Evolutionary conservation across 2,329 filamentous ascomycete genomes (phyloP), one percentile per base, ranked within the genome.

Genomic region (Neopestalotiopsis clavispora): DNA sequence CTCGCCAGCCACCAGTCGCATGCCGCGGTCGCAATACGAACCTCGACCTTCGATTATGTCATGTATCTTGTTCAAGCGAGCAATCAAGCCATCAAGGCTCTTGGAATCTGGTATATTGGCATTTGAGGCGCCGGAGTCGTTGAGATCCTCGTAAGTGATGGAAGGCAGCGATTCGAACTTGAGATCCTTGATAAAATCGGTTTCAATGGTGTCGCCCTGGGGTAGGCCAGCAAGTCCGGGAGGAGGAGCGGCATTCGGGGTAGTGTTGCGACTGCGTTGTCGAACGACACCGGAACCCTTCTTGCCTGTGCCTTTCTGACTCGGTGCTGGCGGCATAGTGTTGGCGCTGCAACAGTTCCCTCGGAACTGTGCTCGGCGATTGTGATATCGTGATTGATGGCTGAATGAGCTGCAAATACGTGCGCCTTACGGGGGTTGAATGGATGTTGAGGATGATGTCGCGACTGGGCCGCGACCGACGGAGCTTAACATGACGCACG

Each of bases 241-340:
- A 75, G 79, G 80, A 71, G 72, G 80, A 42, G 78, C 81, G 42
- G 88, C 86, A 75, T 88, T 87, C 45, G 93, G 93, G 17, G 93
- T 95, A 45, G 92, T 93, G 80, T 94, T 95, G 76, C 93, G 91
- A 78, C 92, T 94, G 71, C 89, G 86, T 74, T 91, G 92, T 73
- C 90, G 89, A 70, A 90, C 86, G 74, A 87, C 86, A 73, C 85
- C 85, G 70, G 84, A 83, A 69, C 84, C 84, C 81, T 93, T 93
- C 83, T 91, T 91, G 77, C 89, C 85, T 32, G 88, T 89, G 69
- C 89, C 89, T 75, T 90, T 89, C 76, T 90, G 87, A 72, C 86
- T 85, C 62, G 86, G 84, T 68, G 82, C 82, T 34, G 87, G 86
- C 77, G 89, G 86, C 89, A 91, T 91, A 67, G 70, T 80, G 74